Conservation (phyloP, 2,329 filamentous ascomycete species). For the Aaosphaeria pasadenensis region DNA sequence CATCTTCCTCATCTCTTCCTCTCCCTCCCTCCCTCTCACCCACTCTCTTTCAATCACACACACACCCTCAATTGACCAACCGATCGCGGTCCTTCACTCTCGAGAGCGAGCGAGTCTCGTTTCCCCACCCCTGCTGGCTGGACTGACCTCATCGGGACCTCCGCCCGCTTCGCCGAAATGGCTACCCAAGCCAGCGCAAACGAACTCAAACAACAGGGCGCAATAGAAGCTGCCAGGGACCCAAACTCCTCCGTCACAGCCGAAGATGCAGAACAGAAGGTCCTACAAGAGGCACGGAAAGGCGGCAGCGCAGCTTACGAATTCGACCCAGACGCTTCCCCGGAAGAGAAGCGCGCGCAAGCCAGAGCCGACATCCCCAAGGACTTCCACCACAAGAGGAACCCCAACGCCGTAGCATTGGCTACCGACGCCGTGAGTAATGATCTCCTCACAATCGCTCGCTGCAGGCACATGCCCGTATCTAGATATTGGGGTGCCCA, state of each 20-base stretch:
- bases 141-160: constrained; percentile 5
- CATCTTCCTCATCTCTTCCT: neutral
- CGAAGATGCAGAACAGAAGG: constrained; percentile 67
- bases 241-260: constrained; percentile 65
- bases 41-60: neutral
- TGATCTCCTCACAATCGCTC: neutral
- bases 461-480: neutral
- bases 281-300: constrained; percentile 74
- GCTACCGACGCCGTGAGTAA: constrained; percentile 67
- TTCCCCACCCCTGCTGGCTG: neutral
- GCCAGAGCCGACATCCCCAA: constrained; percentile 64
- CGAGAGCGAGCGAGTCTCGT: too few relatives aligned
- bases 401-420: constrained; percentile 65
- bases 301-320: constrained; percentile 77
- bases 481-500: neutral
- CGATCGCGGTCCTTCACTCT: neutral
- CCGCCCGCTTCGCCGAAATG: constrained; percentile 17
- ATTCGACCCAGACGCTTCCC: constrained; percentile 81
- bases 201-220: constrained; percentile 80
- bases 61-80: constrained; percentile 6
- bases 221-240: constrained; percentile 72
- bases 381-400: constrained; percentile 60
- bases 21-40: neutral
- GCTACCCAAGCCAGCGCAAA: constrained; percentile 33
- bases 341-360: constrained; percentile 80